Base-by-base conservation (phyloP, 495 filamentous ascomycete genomes). In the Thermothielavioides terrestris region DNA sequence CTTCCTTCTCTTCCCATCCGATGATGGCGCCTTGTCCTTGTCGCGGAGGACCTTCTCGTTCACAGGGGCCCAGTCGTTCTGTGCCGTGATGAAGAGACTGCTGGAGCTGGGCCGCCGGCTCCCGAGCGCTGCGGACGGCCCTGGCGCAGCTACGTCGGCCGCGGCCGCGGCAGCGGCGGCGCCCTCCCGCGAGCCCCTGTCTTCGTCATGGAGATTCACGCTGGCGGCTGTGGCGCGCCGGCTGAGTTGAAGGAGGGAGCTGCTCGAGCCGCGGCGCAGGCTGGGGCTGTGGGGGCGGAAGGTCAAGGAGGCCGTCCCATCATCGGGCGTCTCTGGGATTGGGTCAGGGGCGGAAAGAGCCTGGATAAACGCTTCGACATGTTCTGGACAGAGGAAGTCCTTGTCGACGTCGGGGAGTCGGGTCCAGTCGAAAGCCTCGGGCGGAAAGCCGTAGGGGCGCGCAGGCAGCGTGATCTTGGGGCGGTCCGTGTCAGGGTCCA, bases 11-110 rank as follows among this genome's bases (percentile, higher is more conserved):
- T 21, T 36, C n/a, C 23, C 18, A 22, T n/a, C n/a, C n/a, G n/a
- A n/a, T n/a, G 40, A 18, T 36, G 27, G 10, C 6, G 28, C 12
- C 4, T 10, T 30, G 38, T 25, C 34, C 40, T 25, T 42, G 27
- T 55, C 69, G 42, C 70, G 68, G n/a, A 77, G 71, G 5, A 87
- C 76, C 26, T 76, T 77, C 55, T 87, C 78, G 45, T 82, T 77
- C 23, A 94, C 78, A 2, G 88, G 88, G 3, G 83, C 81, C 88
- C 87, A 92, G 70, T 92, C 88, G 62, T 88, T 90, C 54, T 86
- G 76, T 23, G 88, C 86, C 8, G 81, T 77, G 49, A 91, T 80
- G 55, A 83, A 81, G 48, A 75, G 50, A 40, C 53, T 55, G 47
- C 60, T 63, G 54, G 30, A 54, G 40, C 46, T 49, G 41, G 50